Conservation (phyloP, 345 rosid genomes). For the Rhizophora apiculata region DNA sequence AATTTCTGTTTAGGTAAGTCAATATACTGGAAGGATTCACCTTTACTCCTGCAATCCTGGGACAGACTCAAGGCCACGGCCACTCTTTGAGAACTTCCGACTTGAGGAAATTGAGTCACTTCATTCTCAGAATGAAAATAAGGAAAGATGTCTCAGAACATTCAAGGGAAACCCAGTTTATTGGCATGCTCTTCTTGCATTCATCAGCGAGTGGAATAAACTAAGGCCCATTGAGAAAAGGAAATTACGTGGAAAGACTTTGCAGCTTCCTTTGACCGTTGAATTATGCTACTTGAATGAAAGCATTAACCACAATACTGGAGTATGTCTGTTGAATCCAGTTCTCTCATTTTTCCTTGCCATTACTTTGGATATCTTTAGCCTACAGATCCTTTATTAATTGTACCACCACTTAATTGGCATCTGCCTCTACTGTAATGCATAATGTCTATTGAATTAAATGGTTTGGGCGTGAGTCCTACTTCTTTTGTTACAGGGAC, state of each 20-base stretch:
- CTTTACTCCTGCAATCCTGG: slow-evolving; percentile 72
- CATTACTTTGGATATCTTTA: background rate
- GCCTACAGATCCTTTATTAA: background rate
- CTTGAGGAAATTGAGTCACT: slow-evolving; percentile 69
- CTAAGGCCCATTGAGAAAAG: slow-evolving; percentile 75
- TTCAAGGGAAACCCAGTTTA: slow-evolving; percentile 33
- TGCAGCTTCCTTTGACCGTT: slow-evolving; percentile 78
- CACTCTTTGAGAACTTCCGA: slow-evolving; percentile 71
- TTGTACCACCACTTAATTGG: background rate
- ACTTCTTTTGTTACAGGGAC: slow-evolving; percentile 53
- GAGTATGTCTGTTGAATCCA: slow-evolving; percentile 40
- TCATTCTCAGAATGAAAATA: slow-evolving; percentile 25
- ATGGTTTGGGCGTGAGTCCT: slow-evolving; percentile 16
- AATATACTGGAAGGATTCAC: slow-evolving; percentile 87
- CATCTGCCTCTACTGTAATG: no score
- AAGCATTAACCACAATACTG: slow-evolving; percentile 54
- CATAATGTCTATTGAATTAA: background rate
- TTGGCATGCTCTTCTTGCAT: slow-evolving; percentile 49
- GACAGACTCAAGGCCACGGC: slow-evolving; percentile 69
- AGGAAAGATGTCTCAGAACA: slow-evolving; percentile 30
- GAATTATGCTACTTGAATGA: slow-evolving; percentile 88
- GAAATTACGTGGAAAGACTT: slow-evolving; percentile 78
- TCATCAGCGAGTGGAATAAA: slow-evolving; percentile 69
- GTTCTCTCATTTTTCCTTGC: background rate
- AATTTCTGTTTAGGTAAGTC: slow-evolving; percentile 64